phyloP scores from a whole-genome alignment of 2,329 filamentous ascomycete species.

The Thyridium curvatum region DNA sequence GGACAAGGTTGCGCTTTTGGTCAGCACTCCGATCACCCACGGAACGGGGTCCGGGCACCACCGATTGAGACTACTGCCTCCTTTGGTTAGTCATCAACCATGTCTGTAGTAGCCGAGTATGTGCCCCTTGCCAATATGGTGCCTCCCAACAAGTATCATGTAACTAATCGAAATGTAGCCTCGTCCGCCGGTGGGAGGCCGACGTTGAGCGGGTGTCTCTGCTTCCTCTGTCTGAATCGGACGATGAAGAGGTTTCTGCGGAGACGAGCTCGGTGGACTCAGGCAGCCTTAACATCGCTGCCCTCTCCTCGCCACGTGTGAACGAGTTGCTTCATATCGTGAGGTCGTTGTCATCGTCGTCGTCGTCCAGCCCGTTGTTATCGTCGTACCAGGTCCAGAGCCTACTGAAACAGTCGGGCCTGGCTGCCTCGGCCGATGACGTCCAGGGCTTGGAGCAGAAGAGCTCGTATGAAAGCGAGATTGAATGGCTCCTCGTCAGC shows the following conservation, averaged over 20 bases:
- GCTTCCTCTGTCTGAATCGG: constrained; percentile 27
- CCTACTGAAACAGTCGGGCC: constrained; percentile 57
- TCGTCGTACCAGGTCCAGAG: constrained; percentile 51
- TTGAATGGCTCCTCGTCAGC: constrained; percentile 85
- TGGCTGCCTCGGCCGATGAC: constrained; percentile 37
- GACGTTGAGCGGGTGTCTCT: constrained; percentile 59
- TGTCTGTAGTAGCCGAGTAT: constrained; percentile 44
- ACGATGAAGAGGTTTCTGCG: constrained; percentile 15
- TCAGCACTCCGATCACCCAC: too few relatives aligned
- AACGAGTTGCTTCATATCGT: constrained; percentile 61
- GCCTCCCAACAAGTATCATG: too few relatives aligned
- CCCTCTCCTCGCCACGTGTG: constrained; percentile 46
- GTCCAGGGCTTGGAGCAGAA: constrained; percentile 21
- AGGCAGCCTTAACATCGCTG: constrained; percentile 21
- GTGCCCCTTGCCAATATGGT: constrained; percentile 12
- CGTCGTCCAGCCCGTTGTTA: constrained; percentile 58
- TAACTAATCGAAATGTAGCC: constrained; percentile 4
- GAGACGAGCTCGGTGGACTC: constrained; percentile 9
- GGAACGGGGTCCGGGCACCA: too few relatives aligned
- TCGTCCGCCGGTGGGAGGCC: constrained; percentile 21
- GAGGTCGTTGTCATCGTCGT: constrained; percentile 64
- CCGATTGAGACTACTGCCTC: too few relatives aligned
- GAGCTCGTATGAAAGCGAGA: constrained; percentile 61
- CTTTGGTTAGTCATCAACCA: constrained; percentile 12
- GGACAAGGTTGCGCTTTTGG: too few relatives aligned